These are phyloP conservation scores for Mortierella sp. DNA, from an alignment of 371 early-diverging fungal species.

Conservation along the genomic window DNA sequence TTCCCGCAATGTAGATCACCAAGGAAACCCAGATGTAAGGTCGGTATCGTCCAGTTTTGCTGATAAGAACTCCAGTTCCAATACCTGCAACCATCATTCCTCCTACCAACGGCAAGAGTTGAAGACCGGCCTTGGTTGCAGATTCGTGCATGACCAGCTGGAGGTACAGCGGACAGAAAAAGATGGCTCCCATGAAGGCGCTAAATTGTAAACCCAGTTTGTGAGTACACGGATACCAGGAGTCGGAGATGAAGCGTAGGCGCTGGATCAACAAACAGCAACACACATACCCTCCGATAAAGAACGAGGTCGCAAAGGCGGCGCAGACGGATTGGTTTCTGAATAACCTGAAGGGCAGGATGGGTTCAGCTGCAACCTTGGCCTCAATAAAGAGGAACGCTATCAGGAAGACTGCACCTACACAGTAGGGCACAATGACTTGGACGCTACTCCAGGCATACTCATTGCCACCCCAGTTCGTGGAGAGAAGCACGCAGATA, in stretches of 20 bases:
- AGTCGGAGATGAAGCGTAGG: too few species aligned
- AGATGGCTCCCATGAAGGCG: conserved; percentile 60
- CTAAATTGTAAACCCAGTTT: conserved; percentile 2
- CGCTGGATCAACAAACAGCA: too few species aligned
- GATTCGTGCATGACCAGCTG: conserved; percentile 55
- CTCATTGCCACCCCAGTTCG: conserved; percentile 60
- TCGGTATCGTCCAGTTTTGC: conserved; percentile 60
- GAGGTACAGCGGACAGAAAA: conserved; percentile 65
- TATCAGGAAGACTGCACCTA: conserved; percentile 58
- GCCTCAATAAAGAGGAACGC: conserved; percentile 59
- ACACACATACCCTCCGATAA: conserved; percentile 60
- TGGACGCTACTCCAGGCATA: conserved; percentile 69
- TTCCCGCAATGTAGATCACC: conserved; percentile 57
- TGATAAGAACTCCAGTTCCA: conserved; percentile 56
- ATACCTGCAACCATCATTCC: conserved; percentile 56
- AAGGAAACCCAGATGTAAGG: conserved; percentile 50
- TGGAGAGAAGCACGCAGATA: conserved; percentile 58
- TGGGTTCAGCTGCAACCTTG: conserved; percentile 63
- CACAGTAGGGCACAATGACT: conserved; percentile 66
- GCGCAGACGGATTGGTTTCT: conserved; percentile 59
- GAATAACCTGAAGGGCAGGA: conserved; percentile 67
- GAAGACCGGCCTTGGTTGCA: conserved; percentile 67
- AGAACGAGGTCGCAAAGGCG: conserved; percentile 61
- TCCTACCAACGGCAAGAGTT: conserved; percentile 61
- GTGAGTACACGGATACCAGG: background rate